Percentiles rank a stretch among this genome's conserved stretches.
Conservation (phyloP, 345 rosid species). For the Tarenaya hassleriana region DNA sequence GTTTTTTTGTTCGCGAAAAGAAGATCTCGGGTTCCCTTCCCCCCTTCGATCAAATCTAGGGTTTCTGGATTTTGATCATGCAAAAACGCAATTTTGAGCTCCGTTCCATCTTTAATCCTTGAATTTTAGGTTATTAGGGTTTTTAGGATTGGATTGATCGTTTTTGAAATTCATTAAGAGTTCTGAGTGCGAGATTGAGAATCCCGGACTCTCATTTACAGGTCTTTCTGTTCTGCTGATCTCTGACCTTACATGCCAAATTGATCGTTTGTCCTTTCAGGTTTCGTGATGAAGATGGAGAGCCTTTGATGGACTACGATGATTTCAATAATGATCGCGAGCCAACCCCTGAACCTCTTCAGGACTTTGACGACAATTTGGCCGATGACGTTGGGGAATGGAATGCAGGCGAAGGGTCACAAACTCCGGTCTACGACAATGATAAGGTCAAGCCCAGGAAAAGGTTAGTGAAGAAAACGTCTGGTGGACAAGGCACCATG, state of each 20-base stretch:
- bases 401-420: conserved; percentile 49
- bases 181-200: not conserved
- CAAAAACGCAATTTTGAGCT: not conserved
- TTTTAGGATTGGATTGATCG: not conserved
- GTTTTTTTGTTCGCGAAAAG: not conserved
- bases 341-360: conserved; percentile 45
- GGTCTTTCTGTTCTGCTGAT: too few species aligned
- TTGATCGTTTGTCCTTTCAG: conserved; percentile 28
- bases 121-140: conserved; percentile 10
- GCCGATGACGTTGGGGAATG: conserved; percentile 59
- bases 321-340: conserved; percentile 61
- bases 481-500: conserved; percentile 26
- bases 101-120: not conserved
- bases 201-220: too few species aligned
- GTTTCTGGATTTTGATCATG: conserved; percentile 18
- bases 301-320: conserved; percentile 89
- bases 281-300: conserved; percentile 88
- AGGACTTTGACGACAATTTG: conserved; percentile 41
- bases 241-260: not conserved
- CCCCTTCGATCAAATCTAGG: conserved; percentile 21
- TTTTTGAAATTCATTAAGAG: not conserved
- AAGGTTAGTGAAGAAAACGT: conserved; percentile 72
- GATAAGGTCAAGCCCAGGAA: conserved; percentile 75
- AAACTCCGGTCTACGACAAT: conserved; percentile 54
- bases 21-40: not conserved